Evolutionary conservation across 768 basidiomycete genomes (phyloP).

Genomic region (Trametes villosa): DNA sequence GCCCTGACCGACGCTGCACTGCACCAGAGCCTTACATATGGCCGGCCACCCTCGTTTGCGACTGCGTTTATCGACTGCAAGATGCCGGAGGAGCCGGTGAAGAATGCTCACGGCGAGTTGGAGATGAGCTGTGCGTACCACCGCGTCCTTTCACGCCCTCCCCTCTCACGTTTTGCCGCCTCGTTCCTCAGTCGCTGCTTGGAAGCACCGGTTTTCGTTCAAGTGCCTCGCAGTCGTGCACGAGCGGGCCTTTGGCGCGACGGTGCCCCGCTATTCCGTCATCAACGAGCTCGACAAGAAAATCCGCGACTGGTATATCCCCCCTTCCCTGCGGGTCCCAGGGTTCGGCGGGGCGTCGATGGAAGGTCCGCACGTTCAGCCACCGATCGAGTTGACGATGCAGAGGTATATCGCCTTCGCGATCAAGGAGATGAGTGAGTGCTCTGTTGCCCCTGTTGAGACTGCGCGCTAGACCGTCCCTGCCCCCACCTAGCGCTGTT

Average conservation of each 20-base stretch:
- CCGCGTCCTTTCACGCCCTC: background rate
- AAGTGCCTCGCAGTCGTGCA: constrained; percentile 67
- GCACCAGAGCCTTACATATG: constrained; percentile 68
- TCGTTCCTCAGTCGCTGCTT: constrained; percentile 53
- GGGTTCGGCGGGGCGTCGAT: constrained; percentile 53
- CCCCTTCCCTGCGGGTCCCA: constrained; percentile 64
- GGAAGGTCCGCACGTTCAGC: constrained; percentile 22
- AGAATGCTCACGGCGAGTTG: constrained; percentile 50
- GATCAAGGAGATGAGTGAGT: constrained; percentile 69
- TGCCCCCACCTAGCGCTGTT: constrained; percentile 56
- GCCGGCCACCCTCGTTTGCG: constrained; percentile 69
- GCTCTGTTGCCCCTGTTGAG: too few relatives aligned
- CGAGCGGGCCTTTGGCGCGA: constrained; percentile 70
- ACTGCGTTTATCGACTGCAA: constrained; percentile 59
- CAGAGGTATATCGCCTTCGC: constrained; percentile 69
- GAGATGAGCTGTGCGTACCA: constrained; percentile 64
- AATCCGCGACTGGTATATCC: constrained; percentile 65
- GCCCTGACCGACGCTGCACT: constrained; percentile 3
- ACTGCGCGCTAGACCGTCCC: background rate
- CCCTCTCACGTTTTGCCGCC: background rate
- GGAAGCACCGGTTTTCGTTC: constrained; percentile 70
- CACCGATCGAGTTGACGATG: constrained; percentile 58
- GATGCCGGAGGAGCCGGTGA: constrained; percentile 46
- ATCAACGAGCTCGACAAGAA: constrained; percentile 70
- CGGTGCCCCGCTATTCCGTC: constrained; percentile 60